These are phyloP conservation scores for Harrya chromipes DNA, from an alignment of 768 basidiomycete genomes.

Conservation along the genomic window DNA sequence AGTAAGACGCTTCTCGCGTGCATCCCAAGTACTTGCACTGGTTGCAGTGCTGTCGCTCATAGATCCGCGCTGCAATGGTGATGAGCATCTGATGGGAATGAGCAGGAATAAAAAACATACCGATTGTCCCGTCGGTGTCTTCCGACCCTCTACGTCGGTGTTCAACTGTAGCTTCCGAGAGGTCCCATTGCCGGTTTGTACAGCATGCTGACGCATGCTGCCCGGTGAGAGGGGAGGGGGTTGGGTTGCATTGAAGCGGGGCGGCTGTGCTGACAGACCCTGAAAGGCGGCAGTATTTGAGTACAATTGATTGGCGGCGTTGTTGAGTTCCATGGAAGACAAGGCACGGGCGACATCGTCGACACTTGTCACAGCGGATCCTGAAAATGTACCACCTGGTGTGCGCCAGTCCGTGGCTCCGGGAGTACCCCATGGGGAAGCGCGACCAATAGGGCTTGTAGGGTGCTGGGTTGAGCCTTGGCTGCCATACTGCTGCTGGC, in stretches of 20 bases:
- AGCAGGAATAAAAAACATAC: conserved; percentile 44
- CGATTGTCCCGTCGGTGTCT: conserved; percentile 55
- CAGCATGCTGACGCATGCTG: conserved; percentile 38
- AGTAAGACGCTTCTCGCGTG: conserved; percentile 56
- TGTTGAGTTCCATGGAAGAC: conserved; percentile 60
- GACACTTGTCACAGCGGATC: conserved; percentile 37
- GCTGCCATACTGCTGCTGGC: conserved; percentile 38
- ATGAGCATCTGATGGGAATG: conserved; percentile 37
- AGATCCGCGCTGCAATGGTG: conserved; percentile 36
- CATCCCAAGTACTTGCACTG: conserved; percentile 54
- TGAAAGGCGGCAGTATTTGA: conserved; percentile 33
- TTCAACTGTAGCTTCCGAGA: conserved; percentile 52
- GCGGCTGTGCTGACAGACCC: conserved; percentile 60
- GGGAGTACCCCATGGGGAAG: conserved; percentile 62
- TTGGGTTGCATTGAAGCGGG: conserved; percentile 58
- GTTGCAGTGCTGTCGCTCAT: conserved; percentile 31
- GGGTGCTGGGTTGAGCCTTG: conserved; percentile 41
- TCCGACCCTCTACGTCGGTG: conserved; percentile 66
- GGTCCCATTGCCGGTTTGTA: conserved; percentile 37
- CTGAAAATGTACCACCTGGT: conserved; percentile 34
- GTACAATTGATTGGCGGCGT: conserved; percentile 26
- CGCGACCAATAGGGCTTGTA: conserved; percentile 57
- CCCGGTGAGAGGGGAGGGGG: conserved; percentile 43
- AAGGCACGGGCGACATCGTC: conserved; percentile 79
- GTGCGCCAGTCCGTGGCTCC: conserved; percentile 58